These are phyloP conservation scores for Penicillium chermesinum DNA, from an alignment of 495 filamentous ascomycete genomes.

Conservation along the genomic window DNA sequence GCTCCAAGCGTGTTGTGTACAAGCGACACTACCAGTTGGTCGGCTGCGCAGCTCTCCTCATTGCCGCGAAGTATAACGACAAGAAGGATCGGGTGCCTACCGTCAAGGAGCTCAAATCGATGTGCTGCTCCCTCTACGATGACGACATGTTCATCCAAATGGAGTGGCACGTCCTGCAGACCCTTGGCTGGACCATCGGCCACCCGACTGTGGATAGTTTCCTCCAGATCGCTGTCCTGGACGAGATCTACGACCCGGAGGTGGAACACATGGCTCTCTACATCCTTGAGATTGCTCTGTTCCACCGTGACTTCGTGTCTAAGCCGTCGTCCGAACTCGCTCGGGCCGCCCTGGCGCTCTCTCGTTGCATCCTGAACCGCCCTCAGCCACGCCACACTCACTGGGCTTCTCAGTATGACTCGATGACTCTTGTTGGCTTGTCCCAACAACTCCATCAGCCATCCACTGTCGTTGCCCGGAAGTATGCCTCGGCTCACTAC, in stretches of 20 bases:
- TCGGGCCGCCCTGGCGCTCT: slow-evolving; percentile 75
- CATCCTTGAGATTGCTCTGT: slow-evolving; percentile 88
- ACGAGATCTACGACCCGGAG: slow-evolving; percentile 65
- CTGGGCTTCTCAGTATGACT: slow-evolving; percentile 79
- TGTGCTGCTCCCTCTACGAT: slow-evolving; percentile 98
- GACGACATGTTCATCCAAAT: slow-evolving; percentile 99
- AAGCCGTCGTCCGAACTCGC: slow-evolving; percentile 87
- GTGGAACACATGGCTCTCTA: slow-evolving; percentile 93
- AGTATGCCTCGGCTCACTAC: slow-evolving; percentile 77
- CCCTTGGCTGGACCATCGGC: slow-evolving; percentile 92
- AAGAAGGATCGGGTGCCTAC: slow-evolving; percentile 95
- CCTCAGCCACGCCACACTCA: slow-evolving; percentile 67
- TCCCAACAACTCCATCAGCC: slow-evolving; percentile 86
- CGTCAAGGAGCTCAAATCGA: slow-evolving; percentile 91
- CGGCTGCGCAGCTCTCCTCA: slow-evolving; percentile 91
- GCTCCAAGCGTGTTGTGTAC: slow-evolving; percentile 96
- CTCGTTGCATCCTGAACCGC: slow-evolving; percentile 78
- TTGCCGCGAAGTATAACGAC: slow-evolving; percentile 98
- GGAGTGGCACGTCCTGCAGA: slow-evolving; percentile 99
- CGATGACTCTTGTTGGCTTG: slow-evolving; percentile 67
- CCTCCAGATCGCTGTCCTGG: slow-evolving; percentile 67
- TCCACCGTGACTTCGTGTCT: slow-evolving; percentile 93
- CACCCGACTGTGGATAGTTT: slow-evolving; percentile 95
- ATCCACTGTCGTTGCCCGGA: slow-evolving; percentile 77
- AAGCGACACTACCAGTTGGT: slow-evolving; percentile 99